Percentiles rank a stretch among this genome's conserved stretches.
These are phyloP conservation scores for Pleurotus cornucopiae DNA, from an alignment of 768 basidiomycete species.

Conservation along the genomic window DNA sequence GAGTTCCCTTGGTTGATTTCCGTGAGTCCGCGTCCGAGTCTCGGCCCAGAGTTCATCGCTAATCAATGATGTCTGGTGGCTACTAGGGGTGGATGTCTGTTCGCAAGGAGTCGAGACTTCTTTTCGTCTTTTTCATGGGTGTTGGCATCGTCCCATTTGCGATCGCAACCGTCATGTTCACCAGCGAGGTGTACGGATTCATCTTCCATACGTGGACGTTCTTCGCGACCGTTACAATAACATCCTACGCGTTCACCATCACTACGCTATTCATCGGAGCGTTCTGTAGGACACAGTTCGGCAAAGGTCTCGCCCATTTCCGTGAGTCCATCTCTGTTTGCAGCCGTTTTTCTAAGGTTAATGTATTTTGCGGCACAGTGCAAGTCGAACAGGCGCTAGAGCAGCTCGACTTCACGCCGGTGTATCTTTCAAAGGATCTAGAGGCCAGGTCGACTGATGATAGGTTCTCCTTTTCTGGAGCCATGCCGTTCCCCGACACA, in stretches of 20 bases:
- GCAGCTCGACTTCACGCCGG: conserved; percentile 38
- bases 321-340: conserved; percentile 27
- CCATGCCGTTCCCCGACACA: neutral
- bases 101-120: conserved; percentile 35
- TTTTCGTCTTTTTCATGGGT: conserved; percentile 34
- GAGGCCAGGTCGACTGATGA: conserved; percentile 13
- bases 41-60: neutral
- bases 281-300: conserved; percentile 50
- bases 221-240: conserved; percentile 42
- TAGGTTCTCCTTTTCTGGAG: conserved; percentile 2
- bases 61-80: neutral
- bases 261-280: conserved; percentile 38
- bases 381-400: conserved; percentile 36
- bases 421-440: conserved; percentile 29
- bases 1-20: conserved; percentile 43
- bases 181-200: conserved; percentile 33
- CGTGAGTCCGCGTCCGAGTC: conserved; percentile 22
- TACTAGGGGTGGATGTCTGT: conserved; percentile 46
- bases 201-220: conserved; percentile 42
- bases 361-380: conserved; percentile 20
- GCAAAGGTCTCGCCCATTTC: conserved; percentile 49
- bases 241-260: conserved; percentile 37
- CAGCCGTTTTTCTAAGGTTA: too few relatives aligned
- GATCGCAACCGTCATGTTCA: neutral
- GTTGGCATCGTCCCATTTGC: conserved; percentile 14